These are phyloP conservation scores for Spergularia bocconei DNA, from an alignment of 148 eudicot genomes.

Conservation along the genomic window DNA sequence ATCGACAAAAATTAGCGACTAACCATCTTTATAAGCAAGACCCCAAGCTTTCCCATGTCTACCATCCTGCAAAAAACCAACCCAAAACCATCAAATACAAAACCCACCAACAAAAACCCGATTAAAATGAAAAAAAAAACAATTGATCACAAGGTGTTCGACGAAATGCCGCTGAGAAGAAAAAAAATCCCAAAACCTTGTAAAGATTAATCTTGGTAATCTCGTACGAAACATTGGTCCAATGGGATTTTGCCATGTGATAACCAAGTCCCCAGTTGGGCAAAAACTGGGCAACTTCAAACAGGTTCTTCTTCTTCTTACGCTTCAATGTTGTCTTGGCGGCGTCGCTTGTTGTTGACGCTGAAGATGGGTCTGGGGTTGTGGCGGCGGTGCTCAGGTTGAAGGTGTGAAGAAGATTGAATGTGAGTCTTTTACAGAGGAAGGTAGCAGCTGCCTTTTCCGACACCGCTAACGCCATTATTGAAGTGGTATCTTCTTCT, in stretches of 20 bases:
- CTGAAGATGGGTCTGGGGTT: background rate
- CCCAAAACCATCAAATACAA: constrained; percentile 12
- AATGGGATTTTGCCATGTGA: constrained; percentile 86
- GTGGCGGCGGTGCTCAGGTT: constrained; percentile 30
- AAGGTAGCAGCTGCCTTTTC: constrained; percentile 25
- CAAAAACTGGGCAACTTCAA: constrained; percentile 78
- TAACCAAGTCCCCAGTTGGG: constrained; percentile 96
- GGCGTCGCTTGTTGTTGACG: constrained; percentile 21
- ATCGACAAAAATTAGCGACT: constrained; percentile 21
- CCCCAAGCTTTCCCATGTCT: constrained; percentile 99
- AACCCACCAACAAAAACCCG: constrained; percentile 1
- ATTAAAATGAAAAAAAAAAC: background rate
- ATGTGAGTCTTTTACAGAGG: constrained; percentile 33
- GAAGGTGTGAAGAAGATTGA: constrained; percentile 34
- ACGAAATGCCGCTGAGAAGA: constrained; percentile 20
- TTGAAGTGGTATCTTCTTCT: constrained; percentile 2
- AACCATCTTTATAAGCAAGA: constrained; percentile 70
- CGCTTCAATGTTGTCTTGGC: constrained; percentile 40
- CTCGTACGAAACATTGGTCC: constrained; percentile 73
- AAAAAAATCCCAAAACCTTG: constrained; percentile 39
- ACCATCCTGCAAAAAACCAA: constrained; percentile 68
- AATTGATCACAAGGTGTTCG: constrained; percentile 26
- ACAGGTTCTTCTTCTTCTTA: constrained; percentile 69
- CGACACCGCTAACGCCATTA: constrained; percentile 49
- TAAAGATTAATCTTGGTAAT: constrained; percentile 93